Conservation (phyloP, 257 asterid genomes). For the Datura wrightii region DNA sequence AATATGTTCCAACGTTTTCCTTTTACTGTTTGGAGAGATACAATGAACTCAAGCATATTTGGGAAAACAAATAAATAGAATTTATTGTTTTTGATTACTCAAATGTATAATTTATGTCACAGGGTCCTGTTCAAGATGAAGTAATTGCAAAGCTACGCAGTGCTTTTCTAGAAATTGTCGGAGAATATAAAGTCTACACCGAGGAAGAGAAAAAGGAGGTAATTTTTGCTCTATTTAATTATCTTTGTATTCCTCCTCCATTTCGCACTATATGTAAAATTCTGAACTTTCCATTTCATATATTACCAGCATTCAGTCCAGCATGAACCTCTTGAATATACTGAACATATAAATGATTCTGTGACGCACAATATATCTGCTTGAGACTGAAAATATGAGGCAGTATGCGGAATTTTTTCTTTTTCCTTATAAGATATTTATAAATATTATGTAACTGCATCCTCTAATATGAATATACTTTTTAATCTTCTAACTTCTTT, state of each 20-base stretch:
- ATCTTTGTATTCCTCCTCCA: conserved; percentile 22
- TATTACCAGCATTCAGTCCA: conserved; percentile 1
- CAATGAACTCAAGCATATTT: conserved; percentile 21
- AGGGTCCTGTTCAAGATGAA: conserved; percentile 98
- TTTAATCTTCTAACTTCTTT: background rate
- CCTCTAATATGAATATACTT: background rate
- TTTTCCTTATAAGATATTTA: background rate
- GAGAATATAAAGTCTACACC: conserved; percentile 79
- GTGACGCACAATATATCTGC: background rate
- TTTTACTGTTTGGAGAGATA: conserved; percentile 15
- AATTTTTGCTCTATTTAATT: conserved; percentile 14
- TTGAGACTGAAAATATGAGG: background rate
- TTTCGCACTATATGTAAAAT: background rate
- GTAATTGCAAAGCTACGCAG: conserved; percentile 80
- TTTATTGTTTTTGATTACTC: background rate
- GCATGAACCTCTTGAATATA: conserved; percentile 14
- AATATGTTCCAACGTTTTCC: background rate
- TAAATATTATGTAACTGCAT: background rate
- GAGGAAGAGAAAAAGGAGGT: conserved; percentile 93
- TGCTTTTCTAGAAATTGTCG: conserved; percentile 81
- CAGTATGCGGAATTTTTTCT: background rate
- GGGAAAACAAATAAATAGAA: background rate
- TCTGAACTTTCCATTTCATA: background rate
- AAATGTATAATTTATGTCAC: conserved; percentile 12
- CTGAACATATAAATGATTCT: background rate